Percentiles rank a stretch among this genome's conserved stretches.
Conservation (phyloP, 2,329 filamentous ascomycete genomes). For the Penicillium janthinellum region DNA sequence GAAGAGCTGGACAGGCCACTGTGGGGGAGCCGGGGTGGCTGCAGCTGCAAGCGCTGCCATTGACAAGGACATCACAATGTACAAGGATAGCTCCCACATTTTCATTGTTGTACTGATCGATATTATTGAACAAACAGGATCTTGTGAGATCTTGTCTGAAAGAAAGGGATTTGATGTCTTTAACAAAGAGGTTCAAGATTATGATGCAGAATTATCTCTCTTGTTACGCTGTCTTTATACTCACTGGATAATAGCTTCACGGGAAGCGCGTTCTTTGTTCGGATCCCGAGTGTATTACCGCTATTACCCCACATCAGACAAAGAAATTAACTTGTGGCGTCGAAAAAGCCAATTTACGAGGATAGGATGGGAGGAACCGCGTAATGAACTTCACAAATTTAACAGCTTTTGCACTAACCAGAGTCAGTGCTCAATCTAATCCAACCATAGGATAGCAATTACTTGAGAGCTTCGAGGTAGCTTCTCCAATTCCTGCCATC, state of each 20-base stretch:
- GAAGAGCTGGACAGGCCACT: not conserved
- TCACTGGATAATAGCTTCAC: too few relatives aligned
- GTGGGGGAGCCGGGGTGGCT: not conserved
- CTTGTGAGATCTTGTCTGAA: not conserved
- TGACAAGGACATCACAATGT: not conserved
- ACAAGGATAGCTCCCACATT: not conserved
- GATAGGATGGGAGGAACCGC: not conserved
- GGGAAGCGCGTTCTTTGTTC: too few relatives aligned
- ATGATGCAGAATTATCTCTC: not conserved
- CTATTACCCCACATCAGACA: too few relatives aligned
- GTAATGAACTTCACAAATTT: not conserved
- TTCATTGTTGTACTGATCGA: not conserved
- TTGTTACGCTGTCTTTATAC: too few relatives aligned
- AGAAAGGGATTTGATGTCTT: not conserved
- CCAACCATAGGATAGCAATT: not conserved
- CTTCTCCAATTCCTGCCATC: not conserved
- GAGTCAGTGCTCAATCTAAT: not conserved
- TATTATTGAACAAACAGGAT: too few relatives aligned
- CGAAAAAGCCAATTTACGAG: not conserved
- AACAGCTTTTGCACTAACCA: not conserved
- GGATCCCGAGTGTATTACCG: too few relatives aligned
- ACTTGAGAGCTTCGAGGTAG: not conserved
- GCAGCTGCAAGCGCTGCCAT: not conserved
- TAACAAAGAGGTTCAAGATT: not conserved
- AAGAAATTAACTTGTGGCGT: too few relatives aligned